Conservation (phyloP, 108 stramenopile species). For the Cyclotella cryptica region DNA sequence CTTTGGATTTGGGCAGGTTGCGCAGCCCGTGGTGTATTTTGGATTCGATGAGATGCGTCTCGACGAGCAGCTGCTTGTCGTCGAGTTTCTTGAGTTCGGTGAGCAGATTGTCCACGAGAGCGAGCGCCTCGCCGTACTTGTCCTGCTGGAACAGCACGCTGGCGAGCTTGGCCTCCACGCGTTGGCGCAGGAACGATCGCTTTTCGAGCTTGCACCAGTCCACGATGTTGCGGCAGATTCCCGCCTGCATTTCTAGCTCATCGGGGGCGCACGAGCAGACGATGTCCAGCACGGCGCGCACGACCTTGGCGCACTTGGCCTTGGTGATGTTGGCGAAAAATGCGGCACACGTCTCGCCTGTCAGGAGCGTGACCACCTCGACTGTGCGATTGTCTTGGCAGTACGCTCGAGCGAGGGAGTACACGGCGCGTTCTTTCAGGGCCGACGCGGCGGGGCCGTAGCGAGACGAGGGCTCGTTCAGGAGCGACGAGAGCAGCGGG, state of each 20-base stretch:
- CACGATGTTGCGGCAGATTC: conserved; percentile 90
- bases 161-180: conserved; percentile 96
- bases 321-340: conserved; percentile 95
- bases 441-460: conserved; percentile 77
- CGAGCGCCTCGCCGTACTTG: conserved; percentile 84
- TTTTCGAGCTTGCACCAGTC: conserved; percentile 94
- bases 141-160: conserved; percentile 85
- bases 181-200: conserved; percentile 96
- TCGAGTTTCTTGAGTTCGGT: conserved; percentile 98
- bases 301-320: conserved; percentile 98
- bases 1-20: conserved; percentile 97
- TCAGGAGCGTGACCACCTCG: conserved; percentile 88
- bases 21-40: conserved; percentile 96
- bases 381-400: conserved; percentile 73
- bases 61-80: conserved; percentile 98
- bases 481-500: conserved; percentile 60
- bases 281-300: conserved; percentile 94
- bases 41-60: conserved; percentile 95
- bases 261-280: conserved; percentile 89
- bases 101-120: conserved; percentile 87
- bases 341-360: conserved; percentile 57
- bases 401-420: conserved; percentile 88
- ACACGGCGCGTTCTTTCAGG: conserved; percentile 93
- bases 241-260: conserved; percentile 83
- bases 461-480: conserved; percentile 61